Evolutionary conservation across 169 alveolate species (phyloP).

Genomic region (Sarcocystis neurona): DNA sequence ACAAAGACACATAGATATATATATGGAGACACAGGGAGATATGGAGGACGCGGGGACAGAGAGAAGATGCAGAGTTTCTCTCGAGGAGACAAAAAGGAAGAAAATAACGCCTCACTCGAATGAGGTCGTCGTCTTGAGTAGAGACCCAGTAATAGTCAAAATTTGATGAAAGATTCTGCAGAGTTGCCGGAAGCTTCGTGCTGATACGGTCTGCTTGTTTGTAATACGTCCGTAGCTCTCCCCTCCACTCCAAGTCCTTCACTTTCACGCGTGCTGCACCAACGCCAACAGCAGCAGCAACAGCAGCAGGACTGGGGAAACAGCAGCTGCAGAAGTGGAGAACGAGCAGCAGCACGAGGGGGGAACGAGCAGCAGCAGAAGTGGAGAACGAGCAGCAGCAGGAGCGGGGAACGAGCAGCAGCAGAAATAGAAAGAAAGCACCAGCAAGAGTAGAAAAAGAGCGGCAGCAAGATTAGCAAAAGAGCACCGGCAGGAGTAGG

Average conservation of each 20-base stretch:
- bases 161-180: constrained; percentile 73
- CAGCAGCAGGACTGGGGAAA: not conserved
- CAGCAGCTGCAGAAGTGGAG: not conserved
- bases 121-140: constrained; percentile 84
- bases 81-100: too few species aligned
- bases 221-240: constrained; percentile 82
- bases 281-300: not conserved
- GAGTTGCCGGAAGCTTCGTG: constrained; percentile 76
- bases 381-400: not conserved
- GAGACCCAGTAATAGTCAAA: constrained; percentile 83
- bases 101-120: constrained; percentile 70
- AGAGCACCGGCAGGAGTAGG: too few species aligned
- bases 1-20: not conserved
- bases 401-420: not conserved
- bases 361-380: too few species aligned
- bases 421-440: not conserved
- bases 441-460: not conserved
- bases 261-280: constrained; percentile 67
- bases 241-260: constrained; percentile 86
- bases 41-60: not conserved
- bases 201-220: constrained; percentile 83
- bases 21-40: not conserved
- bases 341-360: too few species aligned
- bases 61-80: too few species aligned
- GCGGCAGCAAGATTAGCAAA: not conserved